Percentiles rank a stretch among this genome's conserved stretches.
These are phyloP conservation scores for Allium sativum DNA, from an alignment of 106 monocot species.

Conservation along the genomic window DNA sequence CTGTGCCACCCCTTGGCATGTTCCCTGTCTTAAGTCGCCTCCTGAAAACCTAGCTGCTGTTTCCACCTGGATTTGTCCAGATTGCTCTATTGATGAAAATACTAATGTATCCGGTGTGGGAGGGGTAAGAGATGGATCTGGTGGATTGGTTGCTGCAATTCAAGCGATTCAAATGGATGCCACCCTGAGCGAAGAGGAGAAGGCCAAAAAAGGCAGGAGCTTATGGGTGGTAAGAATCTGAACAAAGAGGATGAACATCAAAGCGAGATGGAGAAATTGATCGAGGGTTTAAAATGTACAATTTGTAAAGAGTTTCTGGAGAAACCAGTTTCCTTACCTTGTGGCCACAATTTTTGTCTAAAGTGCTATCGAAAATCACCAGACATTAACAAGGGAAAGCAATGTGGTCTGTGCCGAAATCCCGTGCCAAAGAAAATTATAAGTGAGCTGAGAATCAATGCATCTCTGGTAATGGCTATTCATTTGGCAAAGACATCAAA, in stretches of 20 bases:
- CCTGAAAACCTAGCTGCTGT: slow-evolving; percentile 14
- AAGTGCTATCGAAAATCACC: too few species aligned
- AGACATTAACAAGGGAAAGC: too few species aligned
- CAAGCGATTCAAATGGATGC: slow-evolving; percentile 38
- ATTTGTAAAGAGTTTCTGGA: slow-evolving; percentile 90
- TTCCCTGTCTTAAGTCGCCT: slow-evolving; percentile 55
- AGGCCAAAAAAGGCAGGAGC: slow-evolving; percentile 50
- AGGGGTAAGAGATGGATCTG: neutral
- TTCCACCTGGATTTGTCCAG: slow-evolving; percentile 43
- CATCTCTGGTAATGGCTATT: too few species aligned
- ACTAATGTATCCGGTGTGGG: neutral
- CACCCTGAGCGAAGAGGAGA: slow-evolving; percentile 43
- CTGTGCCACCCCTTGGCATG: slow-evolving; percentile 91
- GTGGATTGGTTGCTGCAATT: slow-evolving; percentile 24
- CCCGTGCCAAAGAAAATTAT: too few species aligned
- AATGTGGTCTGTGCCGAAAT: too few species aligned
- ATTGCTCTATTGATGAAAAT: slow-evolving; percentile 17
- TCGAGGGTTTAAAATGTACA: slow-evolving; percentile 63
- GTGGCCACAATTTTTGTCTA: too few species aligned
- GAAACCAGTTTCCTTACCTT: slow-evolving; percentile 82
- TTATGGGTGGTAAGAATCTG: slow-evolving; percentile 20
- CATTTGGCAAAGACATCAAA: too few species aligned
- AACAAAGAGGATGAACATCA: slow-evolving; percentile 7
- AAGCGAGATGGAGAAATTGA: slow-evolving; percentile 44
- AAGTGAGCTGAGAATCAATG: too few species aligned